Conservation (phyloP, 306 rosid species). For the Cucurbita maxima region DNA sequence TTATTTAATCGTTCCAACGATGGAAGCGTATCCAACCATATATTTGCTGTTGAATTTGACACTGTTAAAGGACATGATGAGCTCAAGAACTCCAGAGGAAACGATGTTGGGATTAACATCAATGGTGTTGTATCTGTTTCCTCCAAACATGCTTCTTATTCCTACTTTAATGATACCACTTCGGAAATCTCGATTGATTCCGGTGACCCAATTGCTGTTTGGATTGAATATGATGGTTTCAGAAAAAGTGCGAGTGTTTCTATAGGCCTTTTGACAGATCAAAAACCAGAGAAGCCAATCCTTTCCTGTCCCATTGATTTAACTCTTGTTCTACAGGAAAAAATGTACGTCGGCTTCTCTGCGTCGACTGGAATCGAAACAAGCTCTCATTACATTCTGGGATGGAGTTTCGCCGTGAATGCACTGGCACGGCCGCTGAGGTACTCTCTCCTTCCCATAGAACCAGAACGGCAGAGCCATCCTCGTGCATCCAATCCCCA, state of each 20-base stretch:
- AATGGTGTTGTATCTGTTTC: constrained; percentile 3
- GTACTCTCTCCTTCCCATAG: constrained; percentile 21
- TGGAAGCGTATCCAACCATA: constrained; percentile 10
- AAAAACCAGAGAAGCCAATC: constrained; percentile 24
- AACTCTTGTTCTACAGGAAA: neutral
- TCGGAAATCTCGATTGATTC: constrained; percentile 13
- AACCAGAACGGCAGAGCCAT: constrained; percentile 18
- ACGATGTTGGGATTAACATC: constrained; percentile 44
- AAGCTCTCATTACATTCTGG: neutral
- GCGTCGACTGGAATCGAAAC: constrained; percentile 35
- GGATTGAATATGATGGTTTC: constrained; percentile 47
- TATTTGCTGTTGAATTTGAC: constrained; percentile 52
- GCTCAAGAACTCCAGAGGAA: constrained; percentile 12
- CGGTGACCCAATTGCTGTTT: constrained; percentile 30
- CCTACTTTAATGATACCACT: neutral
- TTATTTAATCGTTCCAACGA: constrained; percentile 22
- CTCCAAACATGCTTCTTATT: constrained; percentile 13
- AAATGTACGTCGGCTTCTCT: constrained; percentile 51
- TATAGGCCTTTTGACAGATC: constrained; percentile 11
- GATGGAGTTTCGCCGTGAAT: neutral
- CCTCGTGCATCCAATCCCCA: constrained; percentile 9
- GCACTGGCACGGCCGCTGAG: constrained; percentile 9
- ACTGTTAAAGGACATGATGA: constrained; percentile 34
- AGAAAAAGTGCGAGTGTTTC: constrained; percentile 19
- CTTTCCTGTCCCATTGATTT: neutral